Conservation (phyloP, 768 basidiomycete genomes). For the Strobilomyces dryophilus region DNA sequence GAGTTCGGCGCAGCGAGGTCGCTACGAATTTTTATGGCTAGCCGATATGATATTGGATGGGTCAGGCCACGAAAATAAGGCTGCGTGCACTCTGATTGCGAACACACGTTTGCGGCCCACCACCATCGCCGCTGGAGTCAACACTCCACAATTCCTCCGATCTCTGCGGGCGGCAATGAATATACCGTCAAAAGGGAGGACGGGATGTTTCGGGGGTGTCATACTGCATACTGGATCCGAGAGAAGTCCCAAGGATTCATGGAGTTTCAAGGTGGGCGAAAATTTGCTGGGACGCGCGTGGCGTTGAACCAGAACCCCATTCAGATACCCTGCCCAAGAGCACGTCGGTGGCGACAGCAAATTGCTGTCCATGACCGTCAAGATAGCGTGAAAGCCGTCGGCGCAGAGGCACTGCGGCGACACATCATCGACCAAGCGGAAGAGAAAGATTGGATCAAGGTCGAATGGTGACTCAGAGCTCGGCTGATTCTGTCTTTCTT, state of each 20-base stretch:
- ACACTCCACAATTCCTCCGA: neutral
- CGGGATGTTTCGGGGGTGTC: constrained; percentile 23
- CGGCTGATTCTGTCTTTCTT: neutral
- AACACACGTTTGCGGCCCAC: neutral
- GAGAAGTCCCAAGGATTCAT: constrained; percentile 28
- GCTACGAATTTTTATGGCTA: too few relatives aligned
- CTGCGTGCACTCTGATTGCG: neutral
- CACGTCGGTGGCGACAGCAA: constrained; percentile 43
- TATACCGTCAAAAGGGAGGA: neutral
- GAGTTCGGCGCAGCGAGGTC: too few relatives aligned
- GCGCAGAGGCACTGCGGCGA: constrained; percentile 32
- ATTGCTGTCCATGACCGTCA: constrained; percentile 43
- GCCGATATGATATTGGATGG: too few relatives aligned
- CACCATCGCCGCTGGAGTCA: neutral
- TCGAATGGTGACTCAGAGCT: constrained; percentile 6
- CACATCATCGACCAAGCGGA: constrained; percentile 3
- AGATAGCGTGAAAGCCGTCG: constrained; percentile 37
- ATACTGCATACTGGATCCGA: constrained; percentile 35
- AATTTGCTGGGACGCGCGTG: neutral
- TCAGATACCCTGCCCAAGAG: constrained; percentile 45
- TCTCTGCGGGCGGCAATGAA: neutral
- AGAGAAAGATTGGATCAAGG: constrained; percentile 1
- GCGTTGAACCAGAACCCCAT: neutral
- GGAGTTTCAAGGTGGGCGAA: constrained; percentile 5
- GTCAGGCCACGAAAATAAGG: neutral